Evolutionary conservation across 805 yeast species (phyloP).

Genomic region (Cephaloascus albidus): DNA sequence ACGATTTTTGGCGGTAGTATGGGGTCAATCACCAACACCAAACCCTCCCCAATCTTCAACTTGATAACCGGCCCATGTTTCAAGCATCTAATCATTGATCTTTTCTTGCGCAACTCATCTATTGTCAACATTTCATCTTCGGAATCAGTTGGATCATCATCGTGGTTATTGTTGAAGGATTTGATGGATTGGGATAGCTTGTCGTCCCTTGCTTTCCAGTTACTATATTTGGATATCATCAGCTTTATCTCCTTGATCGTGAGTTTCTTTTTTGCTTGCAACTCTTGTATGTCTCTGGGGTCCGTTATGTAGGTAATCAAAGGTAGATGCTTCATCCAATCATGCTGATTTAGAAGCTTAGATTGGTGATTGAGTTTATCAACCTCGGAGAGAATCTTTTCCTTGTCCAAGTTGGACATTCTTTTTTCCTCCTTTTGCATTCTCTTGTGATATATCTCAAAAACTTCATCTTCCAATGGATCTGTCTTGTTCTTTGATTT

Average conservation of each 20-base stretch:
- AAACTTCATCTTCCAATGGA: slow-evolving; percentile 37
- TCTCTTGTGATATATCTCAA: slow-evolving; percentile 39
- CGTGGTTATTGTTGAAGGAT: slow-evolving; percentile 4
- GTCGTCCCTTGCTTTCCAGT: slow-evolving; percentile 25
- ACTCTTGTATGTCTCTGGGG: slow-evolving; percentile 36
- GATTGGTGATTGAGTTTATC: slow-evolving; percentile 41
- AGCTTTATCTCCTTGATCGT: slow-evolving; percentile 40
- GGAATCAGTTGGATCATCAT: slow-evolving; percentile 9
- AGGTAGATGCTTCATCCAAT: slow-evolving; percentile 38
- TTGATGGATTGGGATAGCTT: slow-evolving; percentile 16
- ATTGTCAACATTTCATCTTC: slow-evolving; percentile 17
- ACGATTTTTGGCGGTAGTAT: slow-evolving; percentile 12
- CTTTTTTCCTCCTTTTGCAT: slow-evolving; percentile 59
- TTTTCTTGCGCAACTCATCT: slow-evolving; percentile 11
- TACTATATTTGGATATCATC: slow-evolving; percentile 23
- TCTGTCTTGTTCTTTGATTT: slow-evolving; percentile 13
- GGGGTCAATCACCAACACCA: slow-evolving; percentile 31
- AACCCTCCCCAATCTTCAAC: slow-evolving; percentile 25
- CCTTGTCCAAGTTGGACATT: slow-evolving; percentile 46
- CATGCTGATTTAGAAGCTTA: slow-evolving; percentile 24
- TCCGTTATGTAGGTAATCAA: slow-evolving; percentile 42
- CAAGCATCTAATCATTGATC: slow-evolving; percentile 14
- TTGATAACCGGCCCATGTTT: slow-evolving; percentile 25
- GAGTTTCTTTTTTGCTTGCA: slow-evolving; percentile 37
- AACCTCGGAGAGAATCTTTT: slow-evolving; percentile 43